Evolutionary conservation across 2,329 filamentous ascomycete genomes (phyloP).

Genomic region (Lachnellula arida): DNA sequence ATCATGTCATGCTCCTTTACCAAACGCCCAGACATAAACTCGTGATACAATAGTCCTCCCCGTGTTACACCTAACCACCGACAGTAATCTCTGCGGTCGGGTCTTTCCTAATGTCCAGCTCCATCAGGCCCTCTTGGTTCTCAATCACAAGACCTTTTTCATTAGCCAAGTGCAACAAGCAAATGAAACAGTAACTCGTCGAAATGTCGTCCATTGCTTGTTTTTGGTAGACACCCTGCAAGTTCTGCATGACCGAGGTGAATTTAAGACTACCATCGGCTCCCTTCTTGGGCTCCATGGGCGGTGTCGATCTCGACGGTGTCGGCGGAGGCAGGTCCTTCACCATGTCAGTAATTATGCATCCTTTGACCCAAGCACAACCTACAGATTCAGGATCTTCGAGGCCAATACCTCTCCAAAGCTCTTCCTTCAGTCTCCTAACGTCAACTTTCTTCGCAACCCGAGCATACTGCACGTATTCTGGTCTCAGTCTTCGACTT

Average conservation of each 20-base stretch:
- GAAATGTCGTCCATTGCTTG: slow-evolving; percentile 89
- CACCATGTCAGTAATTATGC: slow-evolving; percentile 11
- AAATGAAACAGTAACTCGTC: slow-evolving; percentile 90
- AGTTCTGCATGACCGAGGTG: slow-evolving; percentile 83
- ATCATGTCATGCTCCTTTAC: slow-evolving; percentile 4
- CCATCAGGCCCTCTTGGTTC: slow-evolving; percentile 45
- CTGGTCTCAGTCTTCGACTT: slow-evolving; percentile 57
- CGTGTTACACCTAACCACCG: slow-evolving; percentile 17
- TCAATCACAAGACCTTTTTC: slow-evolving; percentile 67
- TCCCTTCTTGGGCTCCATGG: slow-evolving; percentile 28
- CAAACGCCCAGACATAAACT: slow-evolving; percentile 5
- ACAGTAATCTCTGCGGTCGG: slow-evolving; percentile 53
- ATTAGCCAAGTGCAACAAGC: slow-evolving; percentile 68
- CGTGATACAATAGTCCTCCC: slow-evolving; percentile 1
- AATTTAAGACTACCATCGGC: slow-evolving; percentile 65
- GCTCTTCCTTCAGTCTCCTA: slow-evolving; percentile 61
- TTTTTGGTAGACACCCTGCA: slow-evolving; percentile 82
- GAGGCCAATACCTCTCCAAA: slow-evolving; percentile 63
- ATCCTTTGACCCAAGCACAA: slow-evolving; percentile 1
- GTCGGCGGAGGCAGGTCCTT: slow-evolving; percentile 23
- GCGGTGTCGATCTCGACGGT: slow-evolving; percentile 32
- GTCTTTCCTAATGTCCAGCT: slow-evolving; percentile 59
- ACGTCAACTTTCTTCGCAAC: slow-evolving; percentile 70
- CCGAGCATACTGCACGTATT: slow-evolving; percentile 66
- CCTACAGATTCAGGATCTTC: slow-evolving; percentile 47